Evolutionary conservation across 2,329 filamentous ascomycete species (phyloP), one percentile per base, ranked within the genome.

Genomic region (Phaeosphaeriaceae sp.): DNA sequence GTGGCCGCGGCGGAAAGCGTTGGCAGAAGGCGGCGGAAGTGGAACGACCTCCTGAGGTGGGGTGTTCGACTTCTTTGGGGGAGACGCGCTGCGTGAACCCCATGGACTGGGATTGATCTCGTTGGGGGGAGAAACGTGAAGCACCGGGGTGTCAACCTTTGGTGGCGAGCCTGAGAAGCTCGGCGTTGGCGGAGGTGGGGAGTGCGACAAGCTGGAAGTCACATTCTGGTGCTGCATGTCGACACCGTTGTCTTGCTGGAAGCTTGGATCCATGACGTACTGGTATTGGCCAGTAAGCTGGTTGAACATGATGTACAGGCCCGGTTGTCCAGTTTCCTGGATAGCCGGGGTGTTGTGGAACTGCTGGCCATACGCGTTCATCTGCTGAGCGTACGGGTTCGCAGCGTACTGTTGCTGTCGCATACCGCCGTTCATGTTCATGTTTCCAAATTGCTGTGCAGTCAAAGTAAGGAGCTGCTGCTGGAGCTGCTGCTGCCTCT

Each of bases 401-500:
- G 79, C 75, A 34, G 73, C 67, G 56, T 77, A 81, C 64, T 81
- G 79, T 57, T 75, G 72, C 46, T 79, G 76, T 17, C 61, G 68
- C 52, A 65, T 52, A 42, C 60, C 56, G 34, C 57, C 66, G 67
- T 81, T 87, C 50, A 96, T 71, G 72, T 82, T 91, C 76, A 96
- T 79, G 58, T 84, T 85, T 38, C 64, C 64, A 37, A 72, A 72
- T 56, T 72, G 68, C 57, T 72, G 69, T n/a, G 67, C 67, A 66
- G 93, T 94, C 18, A 97, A 86, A 58, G 80, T 89, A 61, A 91
- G 84, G 60, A 97, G 83, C 77, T 97, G 92, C 77, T 97, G 92
- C 76, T 97, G 92, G 43, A 97, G 85, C 58, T 90, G 88, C 77
- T 96, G 92, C 76, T 97, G 93, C 76, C 96, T 92, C 70, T 96